Conservation (phyloP, 2,329 filamentous ascomycete species). For the Xylaria arbuscula region DNA sequence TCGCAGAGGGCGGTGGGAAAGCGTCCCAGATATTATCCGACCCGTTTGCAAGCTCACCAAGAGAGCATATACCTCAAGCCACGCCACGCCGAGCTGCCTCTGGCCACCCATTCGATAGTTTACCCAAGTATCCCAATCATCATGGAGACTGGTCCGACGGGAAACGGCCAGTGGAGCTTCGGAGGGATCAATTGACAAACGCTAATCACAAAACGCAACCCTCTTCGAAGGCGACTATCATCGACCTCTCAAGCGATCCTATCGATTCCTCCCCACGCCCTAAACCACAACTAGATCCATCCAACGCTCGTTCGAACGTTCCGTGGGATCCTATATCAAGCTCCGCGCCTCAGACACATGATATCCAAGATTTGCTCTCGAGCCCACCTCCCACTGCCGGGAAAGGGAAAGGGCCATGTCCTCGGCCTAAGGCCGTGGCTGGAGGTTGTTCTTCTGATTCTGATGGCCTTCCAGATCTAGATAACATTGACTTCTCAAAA, state of each 20-base stretch:
- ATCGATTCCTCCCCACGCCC: slow-evolving; percentile 30
- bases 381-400: slow-evolving; percentile 33
- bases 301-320: slow-evolving; percentile 42
- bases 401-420: slow-evolving; percentile 37
- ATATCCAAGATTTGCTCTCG: slow-evolving; percentile 34
- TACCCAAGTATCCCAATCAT: slow-evolving; percentile 32
- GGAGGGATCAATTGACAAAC: slow-evolving; percentile 13
- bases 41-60: slow-evolving; percentile 43
- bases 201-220: slow-evolving; percentile 25
- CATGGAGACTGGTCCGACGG: slow-evolving; percentile 2
- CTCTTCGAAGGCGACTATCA: slow-evolving; percentile 37
- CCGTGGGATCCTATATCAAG: slow-evolving; percentile 66
- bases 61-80: slow-evolving; percentile 24
- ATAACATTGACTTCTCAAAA: slow-evolving; percentile 54
- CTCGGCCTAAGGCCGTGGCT: slow-evolving; percentile 53
- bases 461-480: slow-evolving; percentile 62
- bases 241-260: slow-evolving; percentile 49
- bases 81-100: slow-evolving; percentile 11
- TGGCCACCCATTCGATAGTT: slow-evolving; percentile 41
- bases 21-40: slow-evolving; percentile 34
- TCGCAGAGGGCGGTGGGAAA: slow-evolving; percentile 12
- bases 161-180: slow-evolving; percentile 17
- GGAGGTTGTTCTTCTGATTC: slow-evolving; percentile 49
- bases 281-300: slow-evolving; percentile 34
- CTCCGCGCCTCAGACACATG: slow-evolving; percentile 58